Evolutionary conservation across 208 protist species (phyloP).

Genomic region (Leishmania gerbilli): DNA sequence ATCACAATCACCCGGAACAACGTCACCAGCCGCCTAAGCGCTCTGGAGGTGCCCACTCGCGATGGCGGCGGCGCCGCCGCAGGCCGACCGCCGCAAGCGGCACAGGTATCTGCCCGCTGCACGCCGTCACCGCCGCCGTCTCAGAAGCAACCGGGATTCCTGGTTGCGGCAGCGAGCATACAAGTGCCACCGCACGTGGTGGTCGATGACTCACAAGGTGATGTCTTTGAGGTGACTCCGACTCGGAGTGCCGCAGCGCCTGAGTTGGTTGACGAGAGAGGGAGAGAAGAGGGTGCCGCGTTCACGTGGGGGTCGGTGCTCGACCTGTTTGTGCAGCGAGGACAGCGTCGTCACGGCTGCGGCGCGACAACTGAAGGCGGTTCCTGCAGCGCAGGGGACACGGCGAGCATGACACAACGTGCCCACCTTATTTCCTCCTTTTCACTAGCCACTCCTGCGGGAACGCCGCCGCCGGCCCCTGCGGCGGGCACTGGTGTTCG

Average conservation of each 20-base stretch:
- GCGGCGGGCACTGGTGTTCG: background rate
- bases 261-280: background rate
- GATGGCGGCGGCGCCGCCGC: background rate
- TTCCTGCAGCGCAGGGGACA: background rate
- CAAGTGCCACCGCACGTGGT: background rate
- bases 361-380: background rate
- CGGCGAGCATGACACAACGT: background rate
- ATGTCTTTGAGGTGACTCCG: background rate
- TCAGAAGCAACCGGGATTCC: background rate
- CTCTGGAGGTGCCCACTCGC: background rate
- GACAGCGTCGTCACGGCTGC: background rate
- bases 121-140: background rate
- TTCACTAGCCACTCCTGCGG: background rate
- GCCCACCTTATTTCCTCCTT: background rate
- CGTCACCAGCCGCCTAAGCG: background rate
- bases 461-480: background rate
- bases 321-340: background rate
- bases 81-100: slow-evolving; percentile 4
- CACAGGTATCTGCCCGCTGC: background rate
- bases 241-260: background rate
- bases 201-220: background rate
- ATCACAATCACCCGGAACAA: background rate
- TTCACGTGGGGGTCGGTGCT: background rate
- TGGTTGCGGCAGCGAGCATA: background rate
- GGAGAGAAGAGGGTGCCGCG: background rate